A percentile compares a stretch with the other conserved stretches of the same genome.
Evolutionary conservation across 2,329 filamentous ascomycete species (phyloP).

Genomic region (Sporothrix protearum): DNA sequence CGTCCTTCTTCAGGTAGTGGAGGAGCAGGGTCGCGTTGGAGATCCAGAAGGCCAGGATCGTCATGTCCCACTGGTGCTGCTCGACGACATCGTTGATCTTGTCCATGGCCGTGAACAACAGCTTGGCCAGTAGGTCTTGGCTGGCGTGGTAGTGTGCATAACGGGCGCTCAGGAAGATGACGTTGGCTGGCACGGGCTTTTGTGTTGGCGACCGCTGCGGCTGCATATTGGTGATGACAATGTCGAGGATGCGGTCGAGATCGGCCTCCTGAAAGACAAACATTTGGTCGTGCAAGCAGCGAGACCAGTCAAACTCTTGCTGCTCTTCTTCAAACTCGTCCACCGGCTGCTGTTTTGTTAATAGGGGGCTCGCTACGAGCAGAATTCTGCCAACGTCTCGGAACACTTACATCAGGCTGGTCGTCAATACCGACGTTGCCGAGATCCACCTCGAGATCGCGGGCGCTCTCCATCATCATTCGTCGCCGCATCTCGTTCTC

Average conservation of each 20-base stretch:
- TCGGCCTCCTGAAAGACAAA: constrained; percentile 98
- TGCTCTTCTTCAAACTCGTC: constrained; percentile 84
- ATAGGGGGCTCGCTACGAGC: constrained; percentile 20
- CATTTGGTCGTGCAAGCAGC: constrained; percentile 97
- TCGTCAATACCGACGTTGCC: constrained; percentile 96
- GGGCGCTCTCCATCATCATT: constrained; percentile 99
- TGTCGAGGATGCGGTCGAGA: constrained; percentile 84
- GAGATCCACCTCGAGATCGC: constrained; percentile 92
- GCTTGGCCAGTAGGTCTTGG: constrained; percentile 72
- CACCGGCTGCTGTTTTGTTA: constrained; percentile 46
- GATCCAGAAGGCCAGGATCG: constrained; percentile 96
- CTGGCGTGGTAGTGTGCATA: constrained; percentile 97
- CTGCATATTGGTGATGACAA: constrained; percentile 97
- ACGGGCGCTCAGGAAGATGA: constrained; percentile 89
- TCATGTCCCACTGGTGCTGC: constrained; percentile 97
- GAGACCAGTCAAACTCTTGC: constrained; percentile 93
- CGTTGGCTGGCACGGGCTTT: constrained; percentile 95
- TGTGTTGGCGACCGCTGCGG: constrained; percentile 94
- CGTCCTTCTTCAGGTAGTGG: constrained; percentile 94
- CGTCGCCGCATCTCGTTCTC: constrained; percentile 92
- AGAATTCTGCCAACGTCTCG: neutral
- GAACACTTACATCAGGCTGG: constrained; percentile 71
- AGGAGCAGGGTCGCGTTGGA: constrained; percentile 94
- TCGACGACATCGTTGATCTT: constrained; percentile 98
- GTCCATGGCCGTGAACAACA: constrained; percentile 84